A percentile compares a stretch with the other conserved stretches of the same genome.
Evolutionary conservation across 2,329 filamentous ascomycete species (phyloP).

Genomic region (Monosporascus sp.): DNA sequence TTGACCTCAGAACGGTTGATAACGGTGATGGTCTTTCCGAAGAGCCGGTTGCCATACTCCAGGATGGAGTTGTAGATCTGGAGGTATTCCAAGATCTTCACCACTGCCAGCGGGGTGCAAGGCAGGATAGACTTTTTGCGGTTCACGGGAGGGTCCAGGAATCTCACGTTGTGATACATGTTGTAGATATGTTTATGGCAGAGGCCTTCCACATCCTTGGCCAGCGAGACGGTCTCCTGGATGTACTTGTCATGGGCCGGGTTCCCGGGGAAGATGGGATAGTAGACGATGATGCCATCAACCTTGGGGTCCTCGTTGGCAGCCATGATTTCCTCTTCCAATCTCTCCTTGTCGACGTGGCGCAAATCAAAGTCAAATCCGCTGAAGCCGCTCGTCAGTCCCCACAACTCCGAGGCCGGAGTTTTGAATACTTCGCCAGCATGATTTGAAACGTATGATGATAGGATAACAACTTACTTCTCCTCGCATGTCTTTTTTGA

Average conservation of each 20-base stretch:
- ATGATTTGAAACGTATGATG: not conserved
- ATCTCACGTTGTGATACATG: constrained; percentile 99
- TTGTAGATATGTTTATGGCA: constrained; percentile 95
- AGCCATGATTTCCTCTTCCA: constrained; percentile 81
- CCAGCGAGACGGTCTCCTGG: constrained; percentile 84
- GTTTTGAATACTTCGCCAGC: not conserved
- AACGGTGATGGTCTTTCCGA: constrained; percentile 90
- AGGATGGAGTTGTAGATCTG: constrained; percentile 96
- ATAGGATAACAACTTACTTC: constrained; percentile 62
- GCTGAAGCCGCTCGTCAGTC: constrained; percentile 39
- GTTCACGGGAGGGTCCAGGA: constrained; percentile 74
- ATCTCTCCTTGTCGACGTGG: constrained; percentile 76
- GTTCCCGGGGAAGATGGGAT: constrained; percentile 83
- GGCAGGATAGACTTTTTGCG: constrained; percentile 87
- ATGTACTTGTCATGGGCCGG: constrained; percentile 88
- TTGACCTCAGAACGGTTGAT: constrained; percentile 97
- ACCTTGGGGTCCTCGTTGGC: constrained; percentile 76
- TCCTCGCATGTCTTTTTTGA: constrained; percentile 94
- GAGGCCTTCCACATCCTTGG: constrained; percentile 94
- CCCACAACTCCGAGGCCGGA: not conserved
- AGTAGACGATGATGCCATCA: constrained; percentile 95
- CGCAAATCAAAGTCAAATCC: constrained; percentile 87
- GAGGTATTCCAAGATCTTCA: constrained; percentile 95
- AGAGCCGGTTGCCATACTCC: constrained; percentile 86
- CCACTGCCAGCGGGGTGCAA: constrained; percentile 90